phyloP scores from a whole-genome alignment of 169 alveolate species.

The Plasmodium vivax region DNA sequence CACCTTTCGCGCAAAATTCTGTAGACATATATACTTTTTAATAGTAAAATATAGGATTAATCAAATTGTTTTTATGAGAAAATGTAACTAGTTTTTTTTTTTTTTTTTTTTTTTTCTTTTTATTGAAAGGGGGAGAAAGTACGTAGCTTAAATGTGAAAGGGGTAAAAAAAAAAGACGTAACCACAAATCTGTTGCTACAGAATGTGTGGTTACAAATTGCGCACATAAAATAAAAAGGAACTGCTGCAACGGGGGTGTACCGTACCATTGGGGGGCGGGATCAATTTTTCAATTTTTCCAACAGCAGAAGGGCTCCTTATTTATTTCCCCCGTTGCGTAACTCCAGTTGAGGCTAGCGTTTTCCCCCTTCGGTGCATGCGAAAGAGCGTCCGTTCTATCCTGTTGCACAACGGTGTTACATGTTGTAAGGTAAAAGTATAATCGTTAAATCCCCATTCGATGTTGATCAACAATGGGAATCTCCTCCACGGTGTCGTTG shows the following conservation, averaged over 20 bases:
- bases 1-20: background rate
- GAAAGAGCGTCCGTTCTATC: background rate
- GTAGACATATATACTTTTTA: background rate
- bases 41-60: background rate
- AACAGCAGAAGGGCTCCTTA: background rate
- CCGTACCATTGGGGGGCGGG: background rate
- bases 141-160: background rate
- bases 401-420: background rate
- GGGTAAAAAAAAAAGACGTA: background rate
- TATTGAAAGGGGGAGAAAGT: background rate
- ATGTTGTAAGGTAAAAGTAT: background rate
- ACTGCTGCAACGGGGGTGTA: background rate
- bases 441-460: background rate
- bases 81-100: background rate
- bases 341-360: background rate
- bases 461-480: constrained; percentile 21
- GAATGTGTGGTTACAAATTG: background rate
- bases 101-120: background rate
- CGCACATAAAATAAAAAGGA: background rate
- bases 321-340: background rate
- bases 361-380: background rate
- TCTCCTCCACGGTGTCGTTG: constrained; percentile 19
- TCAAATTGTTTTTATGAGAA: background rate
- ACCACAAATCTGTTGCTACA: background rate
- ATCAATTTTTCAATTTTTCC: background rate